Base-by-base conservation (phyloP, 1,139 yeast genomes). In the Geotrichum citri-aurantii region DNA sequence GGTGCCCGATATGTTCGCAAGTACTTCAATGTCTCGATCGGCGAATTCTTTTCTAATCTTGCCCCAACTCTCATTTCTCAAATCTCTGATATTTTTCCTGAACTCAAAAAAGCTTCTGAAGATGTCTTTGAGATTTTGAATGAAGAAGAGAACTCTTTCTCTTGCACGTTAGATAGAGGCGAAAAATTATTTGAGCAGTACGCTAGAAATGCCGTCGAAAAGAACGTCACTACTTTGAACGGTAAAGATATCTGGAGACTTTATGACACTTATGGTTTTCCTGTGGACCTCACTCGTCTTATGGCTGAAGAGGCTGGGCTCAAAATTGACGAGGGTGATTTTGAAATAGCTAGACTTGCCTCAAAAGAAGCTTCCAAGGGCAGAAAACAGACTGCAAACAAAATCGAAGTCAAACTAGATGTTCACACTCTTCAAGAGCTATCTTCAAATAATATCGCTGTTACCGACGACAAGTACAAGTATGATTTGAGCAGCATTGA, bases 281-380 rank as follows among this genome's bases (percentile, higher is more conserved):
- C 99, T 50, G 97, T 91, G 57, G 99, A 93, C 76, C 83, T 93
- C 73, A 95, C 99, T 48, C 84, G 96, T 72, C 82, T 93, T 71
- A 95, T 93, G 99, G 99, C 99, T 50, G 98, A 92, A 75, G 99
- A 93, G 77, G 90, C 95, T 59, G 96, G 95, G n/a, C 81, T 93
- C 67, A 86, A 85, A 68, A 92, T 93, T 65, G 97, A 93, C 72
- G 96, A 90, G 71, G 84, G 78, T 57, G 98, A 90, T 52, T 93
- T 93, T 71, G 97, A 92, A 75, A 81, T 81, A 68, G 98, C 99
- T 50, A 88, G 85, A 70, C 81, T 83, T 66, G 95, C 85, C 65
- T 88, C 97, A 12, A 85, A 88, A 73, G 97, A 91, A 77, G 98
- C 98, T 48, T 90, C 97, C 29, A 92, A 92, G 78, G 95, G 95